These are phyloP conservation scores for Colletotrichum sp. DNA, from an alignment of 2,329 filamentous ascomycete species.

Conservation along the genomic window DNA sequence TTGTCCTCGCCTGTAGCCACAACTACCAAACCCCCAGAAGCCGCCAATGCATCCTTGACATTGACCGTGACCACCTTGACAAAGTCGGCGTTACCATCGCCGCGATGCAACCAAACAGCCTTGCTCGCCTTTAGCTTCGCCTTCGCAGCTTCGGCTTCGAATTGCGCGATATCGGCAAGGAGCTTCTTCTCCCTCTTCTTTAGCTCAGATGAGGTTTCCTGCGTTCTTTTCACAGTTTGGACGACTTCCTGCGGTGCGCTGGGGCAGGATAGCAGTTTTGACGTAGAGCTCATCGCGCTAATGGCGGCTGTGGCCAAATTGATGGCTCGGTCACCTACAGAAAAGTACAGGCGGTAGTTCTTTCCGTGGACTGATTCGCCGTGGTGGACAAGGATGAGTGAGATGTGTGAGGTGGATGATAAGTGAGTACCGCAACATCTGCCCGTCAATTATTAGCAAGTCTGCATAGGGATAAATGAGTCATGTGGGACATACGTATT, in stretches of 20 bases:
- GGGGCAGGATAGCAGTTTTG: constrained; percentile 29
- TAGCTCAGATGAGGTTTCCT: constrained; percentile 22
- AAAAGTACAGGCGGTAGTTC: constrained; percentile 34
- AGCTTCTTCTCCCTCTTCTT: constrained; percentile 31
- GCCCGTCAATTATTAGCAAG: too few relatives aligned
- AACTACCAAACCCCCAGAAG: constrained; percentile 21
- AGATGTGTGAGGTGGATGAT: constrained; percentile 33
- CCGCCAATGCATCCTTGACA: constrained; percentile 24
- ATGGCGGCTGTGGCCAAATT: constrained; percentile 25
- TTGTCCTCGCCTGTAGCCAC: constrained; percentile 31
- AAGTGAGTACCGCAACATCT: constrained; percentile 37
- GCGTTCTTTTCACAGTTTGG: constrained; percentile 12
- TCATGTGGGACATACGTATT: constrained; percentile 27
- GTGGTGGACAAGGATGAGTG: constrained; percentile 30
- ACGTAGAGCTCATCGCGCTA: constrained; percentile 25
- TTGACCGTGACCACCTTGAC: constrained; percentile 31
- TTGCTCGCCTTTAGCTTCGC: constrained; percentile 16
- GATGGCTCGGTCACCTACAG: constrained; percentile 31
- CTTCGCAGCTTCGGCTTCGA: constrained; percentile 28
- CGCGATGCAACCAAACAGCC: constrained; percentile 27
- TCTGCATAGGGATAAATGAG: too few relatives aligned
- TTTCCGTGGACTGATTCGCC: constrained; percentile 33
- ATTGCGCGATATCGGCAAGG: constrained; percentile 30
- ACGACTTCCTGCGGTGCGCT: constrained; percentile 26
- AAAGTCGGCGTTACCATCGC: constrained; percentile 31